phyloP scores from a whole-genome alignment of 192 early-diverging fungal genomes.

The Allomyces macrogynus region DNA sequence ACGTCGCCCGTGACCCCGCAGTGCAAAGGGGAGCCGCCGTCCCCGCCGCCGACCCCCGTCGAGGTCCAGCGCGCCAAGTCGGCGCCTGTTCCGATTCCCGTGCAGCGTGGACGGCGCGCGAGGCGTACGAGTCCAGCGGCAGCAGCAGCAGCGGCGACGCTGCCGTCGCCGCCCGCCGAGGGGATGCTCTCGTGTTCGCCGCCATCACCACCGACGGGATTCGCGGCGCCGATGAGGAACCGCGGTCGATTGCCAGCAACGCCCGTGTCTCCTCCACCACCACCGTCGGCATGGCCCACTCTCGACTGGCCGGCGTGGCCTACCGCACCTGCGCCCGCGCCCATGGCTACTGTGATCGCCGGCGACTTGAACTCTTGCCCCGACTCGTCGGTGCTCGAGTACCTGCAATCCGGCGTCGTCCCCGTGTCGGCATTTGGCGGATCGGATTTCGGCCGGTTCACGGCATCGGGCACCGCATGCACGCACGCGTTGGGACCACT shows the following conservation, averaged over 20 bases:
- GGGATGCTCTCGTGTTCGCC: too few species aligned
- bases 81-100: not conserved
- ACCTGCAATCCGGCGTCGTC: not conserved
- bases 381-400: not conserved
- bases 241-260: not conserved
- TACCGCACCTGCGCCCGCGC: not conserved
- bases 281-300: too few species aligned
- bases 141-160: not conserved
- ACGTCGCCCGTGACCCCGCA: not conserved
- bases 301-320: too few species aligned
- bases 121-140: not conserved
- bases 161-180: not conserved
- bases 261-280: not conserved
- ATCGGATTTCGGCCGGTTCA: slow-evolving; percentile 3
- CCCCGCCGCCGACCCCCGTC: too few species aligned
- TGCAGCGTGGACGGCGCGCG: not conserved
- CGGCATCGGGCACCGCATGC: not conserved
- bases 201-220: too few species aligned
- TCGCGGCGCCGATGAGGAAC: too few species aligned
- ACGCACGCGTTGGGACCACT: not conserved
- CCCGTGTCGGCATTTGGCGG: not conserved
- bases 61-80: not conserved
- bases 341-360: not conserved
- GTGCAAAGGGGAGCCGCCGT: too few species aligned
- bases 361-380: slow-evolving; percentile 3